Conservation (phyloP, 257 asterid species). For the Lavandula angustifolia region DNA sequence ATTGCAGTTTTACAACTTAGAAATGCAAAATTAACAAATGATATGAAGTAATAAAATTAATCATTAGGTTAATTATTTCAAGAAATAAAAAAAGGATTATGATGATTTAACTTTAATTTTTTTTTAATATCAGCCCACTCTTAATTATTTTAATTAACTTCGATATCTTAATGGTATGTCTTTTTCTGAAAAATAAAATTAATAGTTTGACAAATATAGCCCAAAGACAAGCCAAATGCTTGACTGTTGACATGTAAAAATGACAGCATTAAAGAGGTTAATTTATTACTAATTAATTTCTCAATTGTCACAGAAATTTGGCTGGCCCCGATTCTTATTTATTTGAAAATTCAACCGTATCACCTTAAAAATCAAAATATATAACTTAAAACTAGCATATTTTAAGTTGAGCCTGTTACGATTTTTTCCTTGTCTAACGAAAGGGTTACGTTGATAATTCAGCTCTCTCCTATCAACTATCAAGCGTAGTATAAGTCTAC, state of each 20-base stretch:
- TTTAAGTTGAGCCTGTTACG: no score
- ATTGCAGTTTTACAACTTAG: no score
- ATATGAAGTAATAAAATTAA: no score
- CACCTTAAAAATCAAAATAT: neutral
- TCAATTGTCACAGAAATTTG: conserved; percentile 19
- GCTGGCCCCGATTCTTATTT: neutral
- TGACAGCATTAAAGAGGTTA: conserved; percentile 19
- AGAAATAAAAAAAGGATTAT: neutral
- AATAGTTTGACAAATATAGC: conserved; percentile 14
- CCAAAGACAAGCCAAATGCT: conserved; percentile 10
- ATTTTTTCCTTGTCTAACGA: no score
- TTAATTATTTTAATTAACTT: conserved; percentile 2
- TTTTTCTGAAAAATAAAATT: conserved; percentile 4
- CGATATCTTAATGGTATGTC: neutral
- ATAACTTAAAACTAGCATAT: no score
- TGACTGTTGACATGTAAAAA: conserved; percentile 23
- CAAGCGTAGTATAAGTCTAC: no score
- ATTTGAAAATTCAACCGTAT: neutral
- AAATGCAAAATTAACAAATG: no score
- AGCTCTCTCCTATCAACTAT: no score
- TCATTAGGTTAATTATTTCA: no score
- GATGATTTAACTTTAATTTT: neutral
- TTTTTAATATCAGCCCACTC: neutral
- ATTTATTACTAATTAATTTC: conserved; percentile 13
- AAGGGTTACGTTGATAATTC: no score